phyloP scores from a whole-genome alignment of 2,329 filamentous ascomycete genomes.

The Pyrenochaeta sp. region DNA sequence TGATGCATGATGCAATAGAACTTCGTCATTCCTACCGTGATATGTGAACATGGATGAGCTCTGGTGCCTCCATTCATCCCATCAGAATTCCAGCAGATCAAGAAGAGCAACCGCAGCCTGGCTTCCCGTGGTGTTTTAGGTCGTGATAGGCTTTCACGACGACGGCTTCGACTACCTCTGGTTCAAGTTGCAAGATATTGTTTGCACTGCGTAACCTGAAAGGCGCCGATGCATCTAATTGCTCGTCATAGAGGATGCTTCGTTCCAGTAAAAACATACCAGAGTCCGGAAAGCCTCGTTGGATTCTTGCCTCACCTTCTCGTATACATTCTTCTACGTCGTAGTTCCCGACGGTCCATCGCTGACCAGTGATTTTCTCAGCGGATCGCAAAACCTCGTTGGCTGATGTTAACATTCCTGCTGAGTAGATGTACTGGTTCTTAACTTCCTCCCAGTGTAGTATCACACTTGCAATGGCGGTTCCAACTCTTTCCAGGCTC shows the following conservation, averaged over 20 bases:
- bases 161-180: conserved; percentile 28
- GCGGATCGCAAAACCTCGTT: conserved; percentile 41
- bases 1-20: no score
- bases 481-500: conserved; percentile 41
- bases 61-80: not conserved
- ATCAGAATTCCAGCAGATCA: conserved; percentile 11
- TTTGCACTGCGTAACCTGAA: conserved; percentile 39
- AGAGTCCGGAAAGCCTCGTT: conserved; percentile 48
- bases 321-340: conserved; percentile 44
- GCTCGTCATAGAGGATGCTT: conserved; percentile 47
- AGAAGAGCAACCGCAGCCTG: conserved; percentile 44
- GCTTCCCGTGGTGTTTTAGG: conserved; percentile 31
- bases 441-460: conserved; percentile 42
- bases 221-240: conserved; percentile 25
- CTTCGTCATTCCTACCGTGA: no score
- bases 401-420: conserved; percentile 40
- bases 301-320: conserved; percentile 45
- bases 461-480: conserved; percentile 33
- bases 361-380: conserved; percentile 32
- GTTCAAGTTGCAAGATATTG: conserved; percentile 16
- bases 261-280: conserved; percentile 50
- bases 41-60: no score
- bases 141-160: conserved; percentile 27
- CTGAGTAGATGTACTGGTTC: conserved; percentile 47
- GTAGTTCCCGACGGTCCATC: conserved; percentile 41